A percentile compares a stretch with the other conserved stretches of the same genome.
These are phyloP conservation scores for Lipomyces mesembrius DNA, from an alignment of 805 yeast genomes.

Conservation along the genomic window DNA sequence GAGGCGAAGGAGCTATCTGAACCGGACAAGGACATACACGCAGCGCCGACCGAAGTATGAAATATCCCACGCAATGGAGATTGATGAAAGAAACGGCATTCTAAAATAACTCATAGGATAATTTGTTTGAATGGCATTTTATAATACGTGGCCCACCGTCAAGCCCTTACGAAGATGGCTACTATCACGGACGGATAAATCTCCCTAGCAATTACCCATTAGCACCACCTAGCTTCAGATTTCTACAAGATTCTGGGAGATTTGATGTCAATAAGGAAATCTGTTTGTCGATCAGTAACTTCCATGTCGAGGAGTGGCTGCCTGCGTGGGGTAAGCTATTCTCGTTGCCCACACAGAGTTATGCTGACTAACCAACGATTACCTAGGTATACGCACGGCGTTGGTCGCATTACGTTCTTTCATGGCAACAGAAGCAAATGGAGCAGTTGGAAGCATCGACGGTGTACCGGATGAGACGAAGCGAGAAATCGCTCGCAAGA, in stretches of 20 bases:
- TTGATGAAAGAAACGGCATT: background rate
- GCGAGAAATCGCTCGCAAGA: slow-evolving; percentile 26
- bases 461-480: slow-evolving; percentile 31
- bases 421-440: slow-evolving; percentile 33
- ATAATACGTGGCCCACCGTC: slow-evolving; percentile 89
- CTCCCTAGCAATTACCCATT: slow-evolving; percentile 89
- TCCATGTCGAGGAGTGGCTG: slow-evolving; percentile 37
- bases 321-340: slow-evolving; percentile 33
- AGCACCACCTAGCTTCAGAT: slow-evolving; percentile 65
- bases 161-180: slow-evolving; percentile 84
- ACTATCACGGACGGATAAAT: slow-evolving; percentile 83
- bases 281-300: slow-evolving; percentile 35
- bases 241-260: slow-evolving; percentile 39
- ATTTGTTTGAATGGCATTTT: slow-evolving; percentile 70
- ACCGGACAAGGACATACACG: slow-evolving; percentile 26
- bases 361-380: background rate
- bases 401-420: slow-evolving; percentile 32
- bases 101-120: slow-evolving; percentile 16
- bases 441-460: slow-evolving; percentile 35
- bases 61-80: background rate
- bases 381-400: slow-evolving; percentile 31
- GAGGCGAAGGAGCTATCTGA: slow-evolving; percentile 32
- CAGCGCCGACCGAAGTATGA: slow-evolving; percentile 31
- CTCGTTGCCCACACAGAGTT: background rate
- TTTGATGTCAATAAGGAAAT: slow-evolving; percentile 35